Conservation (phyloP, 371 early-diverging fungal species). For the Mucor saturninus region DNA sequence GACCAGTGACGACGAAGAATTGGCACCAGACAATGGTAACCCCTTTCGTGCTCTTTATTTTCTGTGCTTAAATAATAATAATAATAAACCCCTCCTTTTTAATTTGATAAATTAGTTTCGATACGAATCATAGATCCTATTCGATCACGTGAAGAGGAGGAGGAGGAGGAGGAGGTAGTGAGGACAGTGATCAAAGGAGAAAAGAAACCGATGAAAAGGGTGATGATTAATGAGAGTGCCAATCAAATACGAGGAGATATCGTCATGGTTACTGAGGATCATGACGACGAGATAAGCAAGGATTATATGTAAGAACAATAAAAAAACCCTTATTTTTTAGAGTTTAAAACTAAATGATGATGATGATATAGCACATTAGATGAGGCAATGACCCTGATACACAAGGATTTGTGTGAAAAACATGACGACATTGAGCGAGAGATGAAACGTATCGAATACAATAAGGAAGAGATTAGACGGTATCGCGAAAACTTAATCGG, state of each 20-base stretch:
- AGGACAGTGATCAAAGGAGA: neutral
- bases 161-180: neutral
- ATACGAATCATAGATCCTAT: slow-evolving; percentile 14
- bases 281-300: slow-evolving; percentile 8
- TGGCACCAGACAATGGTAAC: slow-evolving; percentile 10
- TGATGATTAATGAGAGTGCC: slow-evolving; percentile 30
- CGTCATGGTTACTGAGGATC: neutral
- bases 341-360: no score
- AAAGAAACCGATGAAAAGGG: slow-evolving; percentile 12
- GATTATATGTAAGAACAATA: slow-evolving; percentile 10
- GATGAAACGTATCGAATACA: slow-evolving; percentile 12
- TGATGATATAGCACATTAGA: slow-evolving; percentile 10
- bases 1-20: slow-evolving; percentile 8
- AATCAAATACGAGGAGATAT: slow-evolving; percentile 23
- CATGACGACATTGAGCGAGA: slow-evolving; percentile 16
- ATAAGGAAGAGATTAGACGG: slow-evolving; percentile 17
- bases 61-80: neutral
- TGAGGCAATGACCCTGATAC: slow-evolving; percentile 6
- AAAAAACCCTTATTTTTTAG: no score
- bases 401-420: slow-evolving; percentile 5
- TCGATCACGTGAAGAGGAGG: neutral
- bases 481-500: neutral
- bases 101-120: neutral
- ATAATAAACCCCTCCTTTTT: neutral
- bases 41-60: neutral